phyloP scores from a whole-genome alignment of 768 basidiomycete species.

The Porphyrellus cyaneotinctus region DNA sequence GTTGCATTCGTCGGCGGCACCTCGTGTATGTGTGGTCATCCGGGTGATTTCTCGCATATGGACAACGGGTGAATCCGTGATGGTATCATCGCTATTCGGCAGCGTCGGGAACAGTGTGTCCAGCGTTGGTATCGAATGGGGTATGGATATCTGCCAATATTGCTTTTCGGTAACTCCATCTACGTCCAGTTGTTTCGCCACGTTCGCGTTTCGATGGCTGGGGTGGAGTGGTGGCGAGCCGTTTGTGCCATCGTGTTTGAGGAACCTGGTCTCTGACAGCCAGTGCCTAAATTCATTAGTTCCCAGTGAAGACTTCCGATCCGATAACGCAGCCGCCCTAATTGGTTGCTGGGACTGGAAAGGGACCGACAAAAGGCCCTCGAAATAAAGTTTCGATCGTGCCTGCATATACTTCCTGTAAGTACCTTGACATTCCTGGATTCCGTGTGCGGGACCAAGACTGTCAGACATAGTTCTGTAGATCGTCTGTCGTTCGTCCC shows the following conservation, averaged over 20 bases:
- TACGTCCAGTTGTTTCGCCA: constrained; percentile 8
- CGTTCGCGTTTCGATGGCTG: constrained; percentile 12
- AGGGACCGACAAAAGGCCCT: constrained; percentile 33
- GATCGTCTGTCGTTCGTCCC: constrained; percentile 45
- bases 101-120: constrained; percentile 27
- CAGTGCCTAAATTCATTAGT: constrained; percentile 30
- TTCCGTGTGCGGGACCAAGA: constrained; percentile 42
- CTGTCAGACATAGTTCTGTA: constrained; percentile 50
- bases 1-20: constrained; percentile 6
- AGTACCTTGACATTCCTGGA: constrained; percentile 49
- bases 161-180: constrained; percentile 6
- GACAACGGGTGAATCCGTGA: constrained; percentile 28
- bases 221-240: constrained; percentile 8
- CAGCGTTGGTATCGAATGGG: constrained; percentile 14
- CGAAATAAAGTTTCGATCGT: constrained; percentile 44
- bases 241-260: constrained; percentile 20
- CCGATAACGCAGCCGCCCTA: constrained; percentile 6
- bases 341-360: constrained; percentile 10
- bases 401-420: constrained; percentile 52
- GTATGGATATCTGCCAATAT: constrained; percentile 5
- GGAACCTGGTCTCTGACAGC: constrained; percentile 28
- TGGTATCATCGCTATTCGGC: constrained; percentile 1
- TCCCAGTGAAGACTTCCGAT: constrained; percentile 13
- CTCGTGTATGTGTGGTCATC: constrained; percentile 5
- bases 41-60: constrained; percentile 14